Conservation (phyloP, 805 yeast genomes). For the Saturnispora galanensis region DNA sequence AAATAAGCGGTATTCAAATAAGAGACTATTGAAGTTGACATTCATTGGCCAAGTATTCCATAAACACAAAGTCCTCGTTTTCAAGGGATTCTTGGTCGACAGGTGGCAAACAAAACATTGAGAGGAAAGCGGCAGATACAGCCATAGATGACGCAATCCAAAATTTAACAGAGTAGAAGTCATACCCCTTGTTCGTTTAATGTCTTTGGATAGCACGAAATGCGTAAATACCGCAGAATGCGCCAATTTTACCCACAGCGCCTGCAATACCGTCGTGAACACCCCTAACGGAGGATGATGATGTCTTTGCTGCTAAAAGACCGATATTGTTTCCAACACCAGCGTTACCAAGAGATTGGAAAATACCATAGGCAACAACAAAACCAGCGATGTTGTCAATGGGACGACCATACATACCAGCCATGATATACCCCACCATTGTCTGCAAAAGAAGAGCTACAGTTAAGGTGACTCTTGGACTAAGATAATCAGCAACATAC, state of each 20-base stretch:
- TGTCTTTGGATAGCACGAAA: constrained; percentile 71
- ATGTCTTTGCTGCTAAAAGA: constrained; percentile 74
- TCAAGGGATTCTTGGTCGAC: constrained; percentile 77
- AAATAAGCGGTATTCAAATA: too few species aligned
- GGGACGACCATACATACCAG: constrained; percentile 52
- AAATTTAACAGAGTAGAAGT: constrained; percentile 55
- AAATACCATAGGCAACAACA: constrained; percentile 81
- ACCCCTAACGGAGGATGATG: constrained; percentile 83
- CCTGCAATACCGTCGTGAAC: constrained; percentile 88
- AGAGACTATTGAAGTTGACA: too few species aligned
- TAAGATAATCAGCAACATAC: constrained; percentile 70
- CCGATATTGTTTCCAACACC: constrained; percentile 95
- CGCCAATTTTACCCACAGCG: constrained; percentile 86
- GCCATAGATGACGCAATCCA: constrained; percentile 75
- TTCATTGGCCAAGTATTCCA: constrained; percentile 51
- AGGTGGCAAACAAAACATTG: constrained; percentile 64
- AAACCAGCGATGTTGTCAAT: constrained; percentile 62
- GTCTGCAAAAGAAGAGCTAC: constrained; percentile 68
- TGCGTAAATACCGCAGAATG: constrained; percentile 80
- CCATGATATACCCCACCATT: constrained; percentile 73
- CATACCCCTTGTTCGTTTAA: constrained; percentile 45
- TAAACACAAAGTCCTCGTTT: constrained; percentile 64
- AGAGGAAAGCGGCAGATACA: constrained; percentile 57
- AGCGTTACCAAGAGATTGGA: constrained; percentile 79
- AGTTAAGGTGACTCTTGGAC: constrained; percentile 76